Evolutionary conservation across 257 asterid genomes (phyloP), one percentile per base, ranked within the genome.

Genomic region (Verbena officinalis): DNA sequence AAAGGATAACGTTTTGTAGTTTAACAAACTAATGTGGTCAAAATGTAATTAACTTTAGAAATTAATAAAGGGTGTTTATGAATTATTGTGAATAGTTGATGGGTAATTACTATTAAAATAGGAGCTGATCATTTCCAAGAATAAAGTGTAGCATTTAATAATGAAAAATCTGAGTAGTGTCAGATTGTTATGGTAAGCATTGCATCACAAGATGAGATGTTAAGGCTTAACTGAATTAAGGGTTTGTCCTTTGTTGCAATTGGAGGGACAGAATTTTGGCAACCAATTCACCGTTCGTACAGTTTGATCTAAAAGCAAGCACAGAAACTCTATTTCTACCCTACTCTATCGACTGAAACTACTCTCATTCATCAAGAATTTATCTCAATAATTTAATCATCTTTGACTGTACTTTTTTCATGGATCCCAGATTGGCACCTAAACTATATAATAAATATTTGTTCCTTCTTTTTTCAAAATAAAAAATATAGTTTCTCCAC

Each of bases 231-330:
- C 73, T 69, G 67, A 67, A 59, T 71, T 51, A 67, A 58, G 74
- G 56, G 70, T 23, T 64, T 77, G 80, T 74, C 80, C 70, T 70
- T 53, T 50, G 73, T 59, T 49, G 54, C 57, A 65, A 77, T 23
- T 64, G 69, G 69, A 52, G 59, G 62, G 62, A 30, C 83, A 78
- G 72, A 55, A 55, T 55, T 55, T 21, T n/a, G 23, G 34, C 55
- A 48, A 60, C 65, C 33, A 52, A 30, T 62, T 52, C 46, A 68
- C 45, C 51, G 48, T 22, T 52, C 33, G 75, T 64, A 77, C 79
- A 77, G 5, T 27, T 27, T 12, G 13, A 55, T 22, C 66, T 68
- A 77, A 34, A 44, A n/a, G 59, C 60, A 53, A 58, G 55, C 51
- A 70, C 69, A 63, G 66, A 78, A 64, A 68, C 55, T 40, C 75